A percentile compares a stretch with the other conserved stretches of the same genome.
phyloP scores from a whole-genome alignment of 176 grass and related monocot species.

The Carex myosuroides region DNA sequence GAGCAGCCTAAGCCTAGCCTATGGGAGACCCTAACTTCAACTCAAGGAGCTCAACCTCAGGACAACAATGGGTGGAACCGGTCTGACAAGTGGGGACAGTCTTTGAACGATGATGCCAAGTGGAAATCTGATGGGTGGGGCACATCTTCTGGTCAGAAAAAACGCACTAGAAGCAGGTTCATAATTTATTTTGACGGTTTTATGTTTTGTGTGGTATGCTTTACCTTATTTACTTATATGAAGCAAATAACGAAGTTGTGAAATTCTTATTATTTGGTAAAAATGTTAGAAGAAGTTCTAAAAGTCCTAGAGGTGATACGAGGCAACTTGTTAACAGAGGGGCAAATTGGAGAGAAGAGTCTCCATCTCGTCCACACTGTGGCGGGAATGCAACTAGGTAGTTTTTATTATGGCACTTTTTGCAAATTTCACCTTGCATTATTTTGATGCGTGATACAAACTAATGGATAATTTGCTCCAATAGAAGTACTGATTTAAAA shows the following conservation, averaged over 20 bases:
- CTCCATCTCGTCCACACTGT: not conserved
- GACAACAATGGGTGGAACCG: not conserved
- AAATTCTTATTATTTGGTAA: not conserved
- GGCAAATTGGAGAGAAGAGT: not conserved
- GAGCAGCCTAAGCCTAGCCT: not conserved
- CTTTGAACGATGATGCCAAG: not conserved
- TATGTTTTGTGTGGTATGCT: not conserved
- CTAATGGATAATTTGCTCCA: no score
- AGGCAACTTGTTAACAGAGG: not conserved
- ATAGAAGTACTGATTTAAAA: no score
- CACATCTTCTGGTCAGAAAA: not conserved
- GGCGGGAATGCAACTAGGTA: not conserved
- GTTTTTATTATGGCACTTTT: not conserved
- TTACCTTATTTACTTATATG: not conserved
- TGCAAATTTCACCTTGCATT: not conserved
- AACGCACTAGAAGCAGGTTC: not conserved
- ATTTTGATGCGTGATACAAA: not conserved
- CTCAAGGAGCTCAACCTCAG: not conserved
- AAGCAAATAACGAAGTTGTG: not conserved
- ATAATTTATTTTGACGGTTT: not conserved
- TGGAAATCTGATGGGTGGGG: not conserved
- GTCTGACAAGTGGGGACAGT: not conserved
- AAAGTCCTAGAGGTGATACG: not conserved
- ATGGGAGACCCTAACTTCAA: not conserved
- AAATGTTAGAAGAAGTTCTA: not conserved